Evolutionary conservation across 2,329 filamentous ascomycete genomes (phyloP).

Genomic region (Microthyrium microscopicum): DNA sequence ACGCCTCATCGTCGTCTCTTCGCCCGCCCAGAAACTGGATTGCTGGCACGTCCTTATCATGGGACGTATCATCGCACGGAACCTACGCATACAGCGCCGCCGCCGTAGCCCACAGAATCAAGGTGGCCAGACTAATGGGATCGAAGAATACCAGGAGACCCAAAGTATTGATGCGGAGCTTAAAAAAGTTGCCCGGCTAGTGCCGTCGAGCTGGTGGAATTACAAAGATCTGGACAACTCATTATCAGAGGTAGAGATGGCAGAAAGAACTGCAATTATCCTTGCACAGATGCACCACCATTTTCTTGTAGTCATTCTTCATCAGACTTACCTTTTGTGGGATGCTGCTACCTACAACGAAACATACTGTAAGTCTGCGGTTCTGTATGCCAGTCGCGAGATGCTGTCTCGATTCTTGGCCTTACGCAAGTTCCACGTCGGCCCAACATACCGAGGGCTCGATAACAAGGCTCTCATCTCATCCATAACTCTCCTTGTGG

Average conservation of each 20-base stretch:
- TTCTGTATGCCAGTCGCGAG: slow-evolving; percentile 34
- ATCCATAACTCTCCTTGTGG: no score
- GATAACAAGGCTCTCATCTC: no score
- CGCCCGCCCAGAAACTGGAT: slow-evolving; percentile 28
- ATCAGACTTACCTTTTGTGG: slow-evolving; percentile 38
- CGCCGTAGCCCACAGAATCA: no score
- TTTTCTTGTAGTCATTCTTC: slow-evolving; percentile 34
- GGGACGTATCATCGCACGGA: slow-evolving; percentile 30
- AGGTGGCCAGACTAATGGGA: slow-evolving; percentile 34
- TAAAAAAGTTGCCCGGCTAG: slow-evolving; percentile 23
- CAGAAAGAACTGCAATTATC: slow-evolving; percentile 19
- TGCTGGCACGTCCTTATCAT: slow-evolving; percentile 27
- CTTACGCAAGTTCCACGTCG: slow-evolving; percentile 27
- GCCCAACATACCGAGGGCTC: slow-evolving; percentile 31
- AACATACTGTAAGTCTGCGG: slow-evolving; percentile 33
- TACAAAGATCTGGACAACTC: slow-evolving; percentile 11
- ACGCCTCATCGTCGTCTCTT: slow-evolving; percentile 15
- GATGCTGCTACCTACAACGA: slow-evolving; percentile 18
- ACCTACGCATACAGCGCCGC: no score
- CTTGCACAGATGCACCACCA: slow-evolving; percentile 36
- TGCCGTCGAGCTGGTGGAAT: slow-evolving; percentile 34
- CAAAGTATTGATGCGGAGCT: slow-evolving; percentile 31
- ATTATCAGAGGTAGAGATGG: slow-evolving; percentile 13
- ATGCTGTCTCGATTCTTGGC: slow-evolving; percentile 32
- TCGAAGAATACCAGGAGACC: slow-evolving; percentile 18